A percentile compares a stretch with the other conserved stretches of the same genome.
phyloP scores from a whole-genome alignment of 2,329 filamentous ascomycete genomes.

The Cercospora sp. region DNA sequence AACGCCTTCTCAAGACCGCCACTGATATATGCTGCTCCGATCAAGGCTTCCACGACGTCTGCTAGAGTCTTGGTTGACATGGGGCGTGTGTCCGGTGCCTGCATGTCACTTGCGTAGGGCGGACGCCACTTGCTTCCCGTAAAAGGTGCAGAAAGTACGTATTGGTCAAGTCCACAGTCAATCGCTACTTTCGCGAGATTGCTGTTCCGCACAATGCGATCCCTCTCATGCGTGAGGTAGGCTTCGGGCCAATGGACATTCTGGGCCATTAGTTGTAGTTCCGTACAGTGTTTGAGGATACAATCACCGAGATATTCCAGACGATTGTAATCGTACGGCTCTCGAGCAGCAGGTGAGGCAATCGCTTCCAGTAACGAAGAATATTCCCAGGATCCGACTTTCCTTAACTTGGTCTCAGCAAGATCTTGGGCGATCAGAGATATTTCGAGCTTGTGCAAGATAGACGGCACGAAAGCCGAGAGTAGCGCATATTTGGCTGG shows the following conservation, averaged over 20 bases:
- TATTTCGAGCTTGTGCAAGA: slow-evolving; percentile 69
- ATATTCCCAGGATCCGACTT: slow-evolving; percentile 54
- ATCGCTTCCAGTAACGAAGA: slow-evolving; percentile 69
- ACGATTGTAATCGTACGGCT: slow-evolving; percentile 71
- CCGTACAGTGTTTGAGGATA: slow-evolving; percentile 73
- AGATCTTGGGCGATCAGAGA: slow-evolving; percentile 64
- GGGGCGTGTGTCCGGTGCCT: slow-evolving; percentile 51
- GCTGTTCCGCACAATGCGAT: slow-evolving; percentile 68
- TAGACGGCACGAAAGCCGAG: slow-evolving; percentile 67
- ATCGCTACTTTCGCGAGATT: slow-evolving; percentile 68
- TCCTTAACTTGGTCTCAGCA: slow-evolving; percentile 54
- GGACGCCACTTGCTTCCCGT: slow-evolving; percentile 73
- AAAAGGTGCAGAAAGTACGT: slow-evolving; percentile 69
- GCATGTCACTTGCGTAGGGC: slow-evolving; percentile 54
- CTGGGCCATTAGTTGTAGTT: slow-evolving; percentile 62
- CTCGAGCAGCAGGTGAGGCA: slow-evolving; percentile 62
- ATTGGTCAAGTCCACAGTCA: slow-evolving; percentile 66
- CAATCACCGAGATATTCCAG: slow-evolving; percentile 87
- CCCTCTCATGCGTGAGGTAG: slow-evolving; percentile 68
- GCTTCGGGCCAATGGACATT: slow-evolving; percentile 73
- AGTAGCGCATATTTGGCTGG: slow-evolving; percentile 51
- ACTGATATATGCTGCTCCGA: slow-evolving; percentile 72
- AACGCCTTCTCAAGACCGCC: slow-evolving; percentile 66
- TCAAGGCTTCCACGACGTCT: slow-evolving; percentile 82
- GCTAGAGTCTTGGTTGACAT: slow-evolving; percentile 79